Evolutionary conservation across 805 yeast species (phyloP), one percentile per base, ranked within the genome.

Genomic region (Candida caryicola): DNA sequence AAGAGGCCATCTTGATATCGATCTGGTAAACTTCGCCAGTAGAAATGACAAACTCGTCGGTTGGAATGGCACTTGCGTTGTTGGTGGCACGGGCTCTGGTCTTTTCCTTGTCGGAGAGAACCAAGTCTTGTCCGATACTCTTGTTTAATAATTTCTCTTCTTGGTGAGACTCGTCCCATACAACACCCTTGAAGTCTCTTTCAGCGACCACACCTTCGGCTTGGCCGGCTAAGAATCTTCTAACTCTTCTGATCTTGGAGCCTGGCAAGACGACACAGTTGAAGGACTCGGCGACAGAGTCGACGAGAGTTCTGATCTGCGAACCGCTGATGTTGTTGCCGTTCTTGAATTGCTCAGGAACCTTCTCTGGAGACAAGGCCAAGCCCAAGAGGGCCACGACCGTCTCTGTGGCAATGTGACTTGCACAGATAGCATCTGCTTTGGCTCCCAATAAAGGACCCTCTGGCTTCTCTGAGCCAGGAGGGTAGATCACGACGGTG

Each of bases 201-300:
- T 91, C 99, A 27, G 90, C 91, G 47, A 89, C 93, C 39, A 89
- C 71, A 58, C 89, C 93, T 57, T 88, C 95, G 42, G 90, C 82
- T 71, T 93, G 99, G 37, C 99, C 99, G 28, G 95, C 95, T 56
- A 93, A 77, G 54, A 91, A 93, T 57, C 98, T 79, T 70, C 96
- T 79, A 41, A 90, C 75, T 61, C 96, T 78, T 67, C 99, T 83
- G 30, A 93, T 85, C 59, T 87, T 82, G 16, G 96, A 86, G 0
- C 96, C 95, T 21, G 98, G 98, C 26, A 86, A 88, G 38, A 93
- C 88, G 41, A 73, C 72, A 70, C 96, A 88, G 59, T 84, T 79
- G 66, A 81, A 93, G 1, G 83, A 71, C 41, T 74, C 75, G n/a
- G 96, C 98, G 54, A 93, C 74, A n/a, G 81, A 73, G 54, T 93